These are phyloP conservation scores for Microdochium paspali DNA, from an alignment of 2,329 filamentous ascomycete genomes.

Conservation along the genomic window DNA sequence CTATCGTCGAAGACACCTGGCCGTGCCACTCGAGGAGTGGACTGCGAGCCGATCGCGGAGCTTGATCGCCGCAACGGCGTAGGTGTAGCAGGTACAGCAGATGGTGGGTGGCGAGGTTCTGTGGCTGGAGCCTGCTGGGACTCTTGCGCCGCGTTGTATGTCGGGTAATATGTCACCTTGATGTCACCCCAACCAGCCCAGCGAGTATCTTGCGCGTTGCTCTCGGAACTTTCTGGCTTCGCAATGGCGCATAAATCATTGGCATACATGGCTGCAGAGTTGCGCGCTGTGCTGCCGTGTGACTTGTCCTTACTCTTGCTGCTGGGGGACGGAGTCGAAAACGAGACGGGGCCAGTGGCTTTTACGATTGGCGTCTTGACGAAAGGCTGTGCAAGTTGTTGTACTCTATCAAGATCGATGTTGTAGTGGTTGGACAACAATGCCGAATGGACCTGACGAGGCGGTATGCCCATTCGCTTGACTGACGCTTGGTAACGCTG, in stretches of 20 bases:
- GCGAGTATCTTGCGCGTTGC: constrained; percentile 14
- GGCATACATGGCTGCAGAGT: constrained; percentile 56
- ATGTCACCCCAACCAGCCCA: constrained; percentile 80
- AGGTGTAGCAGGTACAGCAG: constrained; percentile 56
- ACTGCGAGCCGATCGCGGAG: constrained; percentile 37
- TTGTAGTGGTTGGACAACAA: constrained; percentile 80
- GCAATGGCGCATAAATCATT: constrained; percentile 75
- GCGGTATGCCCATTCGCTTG: constrained; percentile 60
- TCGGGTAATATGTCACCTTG: constrained; percentile 69
- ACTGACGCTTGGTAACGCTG: constrained; percentile 88
- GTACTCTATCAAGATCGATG: constrained; percentile 69
- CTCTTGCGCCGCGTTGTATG: constrained; percentile 21
- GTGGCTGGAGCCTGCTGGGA: constrained; percentile 11
- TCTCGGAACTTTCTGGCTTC: constrained; percentile 28
- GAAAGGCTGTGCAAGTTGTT: constrained; percentile 76
- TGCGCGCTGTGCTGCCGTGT: constrained; percentile 27
- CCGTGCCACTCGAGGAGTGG: constrained; percentile 20
- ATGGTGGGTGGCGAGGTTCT: constrained; percentile 18
- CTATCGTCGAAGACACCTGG: constrained; percentile 36
- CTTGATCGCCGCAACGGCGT: constrained; percentile 65
- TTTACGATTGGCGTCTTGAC: constrained; percentile 56
- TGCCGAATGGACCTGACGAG: constrained; percentile 58
- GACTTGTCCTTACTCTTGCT: constrained; percentile 77
- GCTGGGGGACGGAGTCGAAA: constrained; percentile 44
- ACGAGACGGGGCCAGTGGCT: constrained; percentile 36